Evolutionary conservation across 192 early-diverging fungal genomes (phyloP).

Genomic region (Irineochytrium annulatum): DNA sequence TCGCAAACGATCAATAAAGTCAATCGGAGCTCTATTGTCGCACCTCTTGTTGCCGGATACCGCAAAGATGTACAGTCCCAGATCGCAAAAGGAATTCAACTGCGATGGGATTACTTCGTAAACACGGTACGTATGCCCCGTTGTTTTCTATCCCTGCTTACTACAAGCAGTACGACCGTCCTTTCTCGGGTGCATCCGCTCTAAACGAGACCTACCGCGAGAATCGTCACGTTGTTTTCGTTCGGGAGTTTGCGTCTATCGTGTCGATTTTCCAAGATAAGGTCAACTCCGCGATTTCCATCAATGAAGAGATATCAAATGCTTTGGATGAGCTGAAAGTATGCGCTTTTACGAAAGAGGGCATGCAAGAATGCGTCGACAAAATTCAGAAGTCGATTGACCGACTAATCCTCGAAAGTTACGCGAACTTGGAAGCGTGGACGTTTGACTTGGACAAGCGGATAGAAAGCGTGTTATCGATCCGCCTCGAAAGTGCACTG

Average conservation of each 20-base stretch:
- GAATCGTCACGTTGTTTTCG: slow-evolving; percentile 87
- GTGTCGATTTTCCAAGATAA: slow-evolving; percentile 97
- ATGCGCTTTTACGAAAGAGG: slow-evolving; percentile 69
- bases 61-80: slow-evolving; percentile 88
- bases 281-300: slow-evolving; percentile 72
- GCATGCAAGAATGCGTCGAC: slow-evolving; percentile 66
- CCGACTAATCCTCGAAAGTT: slow-evolving; percentile 87
- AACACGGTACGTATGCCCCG: slow-evolving; percentile 55
- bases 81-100: slow-evolving; percentile 66
- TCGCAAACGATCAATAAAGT: slow-evolving; percentile 78
- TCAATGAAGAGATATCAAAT: slow-evolving; percentile 77
- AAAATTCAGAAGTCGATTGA: slow-evolving; percentile 90
- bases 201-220: slow-evolving; percentile 48
- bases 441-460: slow-evolving; percentile 73
- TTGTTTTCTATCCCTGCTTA: too few species aligned
- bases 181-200: slow-evolving; percentile 39
- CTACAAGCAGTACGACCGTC: slow-evolving; percentile 48
- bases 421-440: slow-evolving; percentile 91
- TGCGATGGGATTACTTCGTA: slow-evolving; percentile 95
- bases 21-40: slow-evolving; percentile 68
- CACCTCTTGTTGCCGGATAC: slow-evolving; percentile 85
- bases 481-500: slow-evolving; percentile 73
- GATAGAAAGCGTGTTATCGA: slow-evolving; percentile 72
- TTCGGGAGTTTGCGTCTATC: slow-evolving; percentile 85
- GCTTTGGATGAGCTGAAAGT: slow-evolving; percentile 78